Conservation (phyloP, 2,329 filamentous ascomycete genomes). For the Aspergillus melleus region DNA sequence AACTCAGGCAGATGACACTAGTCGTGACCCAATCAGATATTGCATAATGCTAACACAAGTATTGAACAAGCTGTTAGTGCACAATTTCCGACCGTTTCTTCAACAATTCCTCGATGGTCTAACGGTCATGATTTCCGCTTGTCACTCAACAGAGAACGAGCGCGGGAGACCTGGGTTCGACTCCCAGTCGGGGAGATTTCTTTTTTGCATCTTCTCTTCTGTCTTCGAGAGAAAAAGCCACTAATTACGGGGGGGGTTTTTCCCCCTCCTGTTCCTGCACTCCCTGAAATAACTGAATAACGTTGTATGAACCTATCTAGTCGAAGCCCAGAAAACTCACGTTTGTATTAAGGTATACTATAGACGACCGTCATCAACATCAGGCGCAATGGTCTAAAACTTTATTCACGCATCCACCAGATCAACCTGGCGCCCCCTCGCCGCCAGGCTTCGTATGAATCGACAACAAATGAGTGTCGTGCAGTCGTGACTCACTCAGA, state of each 20-base stretch:
- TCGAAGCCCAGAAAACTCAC: neutral
- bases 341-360: slow-evolving; percentile 12
- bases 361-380: slow-evolving; percentile 12
- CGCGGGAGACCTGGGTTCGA: neutral
- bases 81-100: neutral
- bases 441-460: slow-evolving; percentile 21
- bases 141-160: neutral
- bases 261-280: too few species aligned
- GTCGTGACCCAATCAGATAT: slow-evolving; percentile 2
- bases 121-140: neutral
- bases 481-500: slow-evolving; percentile 30
- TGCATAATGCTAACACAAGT: slow-evolving; percentile 1
- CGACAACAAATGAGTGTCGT: slow-evolving; percentile 26
- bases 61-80: neutral
- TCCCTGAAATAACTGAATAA: too few species aligned
- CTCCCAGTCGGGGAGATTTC: neutral
- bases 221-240: too few species aligned
- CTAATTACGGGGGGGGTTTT: too few species aligned
- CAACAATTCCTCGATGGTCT: neutral
- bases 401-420: slow-evolving; percentile 12
- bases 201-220: too few species aligned
- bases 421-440: neutral
- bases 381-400: slow-evolving; percentile 15
- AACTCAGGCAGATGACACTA: neutral
- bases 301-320: too few species aligned